Percentiles rank a stretch among this genome's conserved stretches.
Conservation (phyloP, 805 yeast species). For the Candida chauliodis region DNA sequence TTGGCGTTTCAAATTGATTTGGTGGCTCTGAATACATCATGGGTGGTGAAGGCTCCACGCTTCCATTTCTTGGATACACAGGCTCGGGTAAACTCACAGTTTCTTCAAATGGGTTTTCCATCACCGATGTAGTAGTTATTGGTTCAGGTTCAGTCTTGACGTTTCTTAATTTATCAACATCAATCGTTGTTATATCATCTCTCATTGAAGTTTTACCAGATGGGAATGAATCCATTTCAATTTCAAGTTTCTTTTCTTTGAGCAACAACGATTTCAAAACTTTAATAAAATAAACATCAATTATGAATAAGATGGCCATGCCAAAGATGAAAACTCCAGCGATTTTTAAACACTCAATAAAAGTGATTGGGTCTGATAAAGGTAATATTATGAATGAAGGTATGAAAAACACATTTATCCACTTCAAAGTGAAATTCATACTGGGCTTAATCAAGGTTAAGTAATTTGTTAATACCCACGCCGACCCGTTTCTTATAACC, state of each 20-base stretch:
- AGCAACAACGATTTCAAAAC: constrained; percentile 19
- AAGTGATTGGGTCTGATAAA: constrained; percentile 59
- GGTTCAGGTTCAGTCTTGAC: constrained; percentile 14
- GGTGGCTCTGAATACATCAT: neutral
- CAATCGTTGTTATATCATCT: constrained; percentile 40
- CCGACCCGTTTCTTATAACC: constrained; percentile 12
- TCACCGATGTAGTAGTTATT: constrained; percentile 2
- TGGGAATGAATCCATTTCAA: constrained; percentile 12
- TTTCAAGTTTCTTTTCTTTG: constrained; percentile 14
- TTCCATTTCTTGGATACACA: constrained; percentile 11
- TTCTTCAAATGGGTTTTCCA: constrained; percentile 18
- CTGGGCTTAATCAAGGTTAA: constrained; percentile 51
- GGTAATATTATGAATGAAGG: constrained; percentile 76
- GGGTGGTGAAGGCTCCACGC: neutral
- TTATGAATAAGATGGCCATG: constrained; percentile 46
- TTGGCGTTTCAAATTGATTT: constrained; percentile 2
- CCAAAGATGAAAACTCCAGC: constrained; percentile 74
- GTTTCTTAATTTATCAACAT: constrained; percentile 18
- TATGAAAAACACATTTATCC: constrained; percentile 78
- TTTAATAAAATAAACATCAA: constrained; percentile 38
- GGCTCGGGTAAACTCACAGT: constrained; percentile 13
- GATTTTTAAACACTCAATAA: constrained; percentile 66
- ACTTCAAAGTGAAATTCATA: constrained; percentile 62
- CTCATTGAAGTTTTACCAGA: constrained; percentile 17
- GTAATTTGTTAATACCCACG: constrained; percentile 26